These are phyloP conservation scores for Marchantia paleacea DNA, from an alignment of 225 moss, liverwort and hornwort species.

Conservation along the genomic window DNA sequence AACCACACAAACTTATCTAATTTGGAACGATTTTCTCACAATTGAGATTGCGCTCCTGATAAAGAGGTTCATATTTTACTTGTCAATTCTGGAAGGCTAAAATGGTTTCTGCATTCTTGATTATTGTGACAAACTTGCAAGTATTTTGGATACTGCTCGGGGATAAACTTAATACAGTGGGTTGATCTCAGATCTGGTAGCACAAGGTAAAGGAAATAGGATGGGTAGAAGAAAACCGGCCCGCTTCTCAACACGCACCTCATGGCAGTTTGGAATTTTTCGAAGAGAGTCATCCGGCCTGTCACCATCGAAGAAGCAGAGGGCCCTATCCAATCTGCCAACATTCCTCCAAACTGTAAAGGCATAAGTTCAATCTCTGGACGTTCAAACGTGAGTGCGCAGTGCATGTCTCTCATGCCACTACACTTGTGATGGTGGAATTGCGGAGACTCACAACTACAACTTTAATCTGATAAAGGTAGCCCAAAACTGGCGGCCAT, in stretches of 20 bases:
- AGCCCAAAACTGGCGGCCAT: neutral
- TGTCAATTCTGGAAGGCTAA: too few relatives aligned
- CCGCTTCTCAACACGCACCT: constrained; percentile 30
- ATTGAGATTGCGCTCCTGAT: too few relatives aligned
- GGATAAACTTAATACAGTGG: too few relatives aligned
- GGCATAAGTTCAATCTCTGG: constrained; percentile 4
- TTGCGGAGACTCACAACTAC: neutral
- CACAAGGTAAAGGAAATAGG: neutral
- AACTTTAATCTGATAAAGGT: neutral
- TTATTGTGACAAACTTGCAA: neutral
- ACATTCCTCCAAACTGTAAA: constrained; percentile 21
- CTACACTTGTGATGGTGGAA: neutral
- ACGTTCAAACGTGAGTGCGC: neutral
- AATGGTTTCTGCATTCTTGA: neutral
- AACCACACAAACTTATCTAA: too few relatives aligned
- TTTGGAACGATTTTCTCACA: too few relatives aligned
- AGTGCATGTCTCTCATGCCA: neutral
- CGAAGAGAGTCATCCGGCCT: constrained; percentile 58
- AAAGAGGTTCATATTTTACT: too few relatives aligned
- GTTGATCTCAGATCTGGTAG: neutral
- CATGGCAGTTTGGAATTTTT: constrained; percentile 52
- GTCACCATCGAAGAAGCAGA: constrained; percentile 73
- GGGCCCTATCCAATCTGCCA: constrained; percentile 59
- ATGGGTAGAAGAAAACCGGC: neutral
- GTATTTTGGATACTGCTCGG: neutral